A percentile compares a stretch with the other conserved stretches of the same genome.
phyloP scores from a whole-genome alignment of 2,329 filamentous ascomycete species.

The Fusarium continuum region DNA sequence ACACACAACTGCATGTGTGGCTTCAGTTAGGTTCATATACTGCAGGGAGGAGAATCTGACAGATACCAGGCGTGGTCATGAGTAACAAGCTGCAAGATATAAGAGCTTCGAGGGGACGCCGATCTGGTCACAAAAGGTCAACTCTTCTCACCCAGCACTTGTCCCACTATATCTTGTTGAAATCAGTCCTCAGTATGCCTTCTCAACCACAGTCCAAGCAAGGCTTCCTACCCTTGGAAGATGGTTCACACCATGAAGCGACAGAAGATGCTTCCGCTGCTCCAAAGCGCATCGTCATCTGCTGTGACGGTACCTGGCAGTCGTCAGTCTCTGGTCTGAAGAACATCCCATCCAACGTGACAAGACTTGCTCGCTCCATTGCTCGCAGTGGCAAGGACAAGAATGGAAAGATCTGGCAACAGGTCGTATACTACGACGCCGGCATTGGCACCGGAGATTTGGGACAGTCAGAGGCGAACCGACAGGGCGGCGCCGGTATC shows the following conservation, averaged over 20 bases:
- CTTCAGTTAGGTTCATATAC: conserved; percentile 16
- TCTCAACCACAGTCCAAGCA: conserved; percentile 10
- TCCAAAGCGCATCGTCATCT: conserved; percentile 46
- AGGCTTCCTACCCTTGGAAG: conserved; percentile 25
- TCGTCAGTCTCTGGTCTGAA: conserved; percentile 38
- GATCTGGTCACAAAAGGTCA: neutral
- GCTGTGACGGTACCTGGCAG: conserved; percentile 52
- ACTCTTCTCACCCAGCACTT: neutral
- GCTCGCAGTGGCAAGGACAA: conserved; percentile 37
- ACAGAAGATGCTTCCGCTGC: conserved; percentile 14
- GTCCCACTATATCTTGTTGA: neutral
- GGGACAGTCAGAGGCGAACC: conserved; percentile 23
- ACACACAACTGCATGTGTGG: conserved; percentile 32
- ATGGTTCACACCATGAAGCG: conserved; percentile 28
- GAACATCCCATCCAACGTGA: conserved; percentile 47
- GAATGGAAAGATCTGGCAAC: conserved; percentile 45
- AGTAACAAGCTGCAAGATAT: conserved; percentile 3
- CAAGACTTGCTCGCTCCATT: conserved; percentile 46
- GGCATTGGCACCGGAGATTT: conserved; percentile 45
- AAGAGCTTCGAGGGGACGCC: conserved; percentile 1
- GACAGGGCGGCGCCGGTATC: conserved; percentile 39
- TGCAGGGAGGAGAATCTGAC: conserved; percentile 7
- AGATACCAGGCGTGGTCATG: neutral
- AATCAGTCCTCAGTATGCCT: conserved; percentile 16
- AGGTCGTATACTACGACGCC: conserved; percentile 51